Percentiles rank a stretch among this genome's conserved stretches.
Conservation (phyloP, 257 asterid genomes). For the Cinchona pubescens region DNA sequence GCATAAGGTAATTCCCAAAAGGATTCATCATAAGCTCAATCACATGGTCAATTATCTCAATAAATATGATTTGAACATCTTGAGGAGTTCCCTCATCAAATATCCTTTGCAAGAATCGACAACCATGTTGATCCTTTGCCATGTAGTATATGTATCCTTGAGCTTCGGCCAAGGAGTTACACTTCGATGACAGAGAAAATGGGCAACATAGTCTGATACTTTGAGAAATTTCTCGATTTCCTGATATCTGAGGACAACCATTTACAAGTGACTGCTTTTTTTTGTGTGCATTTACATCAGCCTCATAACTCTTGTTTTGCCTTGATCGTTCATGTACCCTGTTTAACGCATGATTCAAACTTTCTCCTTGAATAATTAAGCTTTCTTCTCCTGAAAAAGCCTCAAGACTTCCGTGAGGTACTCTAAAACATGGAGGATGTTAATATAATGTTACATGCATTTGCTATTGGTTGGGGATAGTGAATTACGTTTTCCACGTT, state of each 20-base stretch:
- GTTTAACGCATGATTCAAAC: slow-evolving; percentile 28
- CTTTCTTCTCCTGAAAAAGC: slow-evolving; percentile 43
- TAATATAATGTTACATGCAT: slow-evolving; percentile 34
- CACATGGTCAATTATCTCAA: slow-evolving; percentile 64
- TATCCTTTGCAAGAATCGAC: slow-evolving; percentile 82
- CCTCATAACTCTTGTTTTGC: slow-evolving; percentile 29
- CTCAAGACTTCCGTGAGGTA: slow-evolving; percentile 39
- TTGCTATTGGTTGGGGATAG: slow-evolving; percentile 26
- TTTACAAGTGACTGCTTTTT: slow-evolving; percentile 38
- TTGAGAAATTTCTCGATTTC: slow-evolving; percentile 27
- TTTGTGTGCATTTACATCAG: slow-evolving; percentile 29
- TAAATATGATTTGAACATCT: slow-evolving; percentile 67
- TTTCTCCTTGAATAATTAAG: slow-evolving; percentile 49
- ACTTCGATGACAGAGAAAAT: slow-evolving; percentile 41
- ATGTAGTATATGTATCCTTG: slow-evolving; percentile 48
- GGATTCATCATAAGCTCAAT: slow-evolving; percentile 90
- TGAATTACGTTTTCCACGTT: slow-evolving; percentile 27
- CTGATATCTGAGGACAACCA: slow-evolving; percentile 23
- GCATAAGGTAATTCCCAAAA: slow-evolving; percentile 96
- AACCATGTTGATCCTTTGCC: slow-evolving; percentile 93
- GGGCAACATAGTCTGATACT: slow-evolving; percentile 28
- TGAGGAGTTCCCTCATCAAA: slow-evolving; percentile 71
- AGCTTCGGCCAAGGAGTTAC: slow-evolving; percentile 50
- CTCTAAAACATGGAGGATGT: slow-evolving; percentile 30
- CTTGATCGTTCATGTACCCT: slow-evolving; percentile 33